Evolutionary conservation across 441 rosid species (phyloP), one percentile per base, ranked within the genome.

Genomic region (Euphorbia celastroides): DNA sequence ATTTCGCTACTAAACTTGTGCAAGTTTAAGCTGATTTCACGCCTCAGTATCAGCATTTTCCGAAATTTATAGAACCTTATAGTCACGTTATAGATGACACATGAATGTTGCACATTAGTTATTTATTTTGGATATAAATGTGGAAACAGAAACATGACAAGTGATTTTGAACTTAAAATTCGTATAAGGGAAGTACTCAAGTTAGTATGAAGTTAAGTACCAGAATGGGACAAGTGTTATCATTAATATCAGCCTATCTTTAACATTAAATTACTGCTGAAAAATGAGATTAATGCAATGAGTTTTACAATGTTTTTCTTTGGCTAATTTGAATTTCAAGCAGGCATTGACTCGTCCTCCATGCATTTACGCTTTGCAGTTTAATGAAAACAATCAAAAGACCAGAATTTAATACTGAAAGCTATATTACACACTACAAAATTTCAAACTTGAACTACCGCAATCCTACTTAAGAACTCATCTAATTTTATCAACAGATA

Each of bases 221-320:
- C 4, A 64, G 27, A 48, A 28, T 11, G 50, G 5, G 58, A 64
- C 7, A 50, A 52, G 23, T 22, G 50, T 23, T 44, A 22, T 60
- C 50, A 22, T 32, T 51, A 5, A 65, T 31, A 32, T 42, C 68
- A 31, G 32, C 25, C 22, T 9, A 25, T 62, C 32, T 14, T 42
- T 32, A 14, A 50, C 60, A 65, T 20, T 52, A 44, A 22, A 34
- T 34, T 7, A 54, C 17, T 51, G 41, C n/a, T 22, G 34, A 26
- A 34, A 20, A 25, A 42, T 19, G n/a, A 27, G 51, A 31, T 66
- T n/a, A 55, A 25, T 56, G 70, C 61, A 65, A 22, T 36, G 50
- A 65, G 62, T 38, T 26, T 36, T 17, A 38, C 28, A 12, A 66
- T 25, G 12, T 54, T 38, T n/a, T n/a, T n/a, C 8, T 7, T 38